phyloP scores from a whole-genome alignment of 179 eudicot genomes.

The Actinidia arguta region DNA sequence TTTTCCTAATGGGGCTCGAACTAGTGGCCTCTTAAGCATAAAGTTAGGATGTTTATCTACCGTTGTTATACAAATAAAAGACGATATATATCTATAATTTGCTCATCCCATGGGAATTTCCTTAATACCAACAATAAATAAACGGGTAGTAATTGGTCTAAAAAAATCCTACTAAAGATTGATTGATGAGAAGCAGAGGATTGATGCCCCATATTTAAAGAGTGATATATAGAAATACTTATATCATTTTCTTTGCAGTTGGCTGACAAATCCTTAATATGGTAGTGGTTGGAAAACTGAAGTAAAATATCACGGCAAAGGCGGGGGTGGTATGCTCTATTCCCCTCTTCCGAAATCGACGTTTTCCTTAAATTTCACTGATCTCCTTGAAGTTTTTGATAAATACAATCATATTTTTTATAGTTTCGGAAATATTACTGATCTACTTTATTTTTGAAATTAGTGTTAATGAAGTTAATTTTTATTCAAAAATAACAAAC shows the following conservation, averaged over 20 bases:
- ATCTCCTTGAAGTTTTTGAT: too few relatives aligned
- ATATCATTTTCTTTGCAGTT: not conserved
- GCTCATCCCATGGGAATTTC: too few relatives aligned
- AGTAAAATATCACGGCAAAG: slow-evolving; percentile 20
- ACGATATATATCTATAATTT: too few relatives aligned
- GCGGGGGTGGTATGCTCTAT: slow-evolving; percentile 7
- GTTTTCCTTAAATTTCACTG: not conserved
- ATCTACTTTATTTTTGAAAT: too few relatives aligned
- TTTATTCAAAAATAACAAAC: too few relatives aligned
- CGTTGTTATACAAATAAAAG: too few relatives aligned
- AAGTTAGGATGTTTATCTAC: not conserved
- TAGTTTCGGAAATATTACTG: too few relatives aligned
- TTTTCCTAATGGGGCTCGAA: too few relatives aligned
- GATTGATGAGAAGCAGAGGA: not conserved
- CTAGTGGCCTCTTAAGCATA: not conserved
- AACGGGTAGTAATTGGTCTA: not conserved
- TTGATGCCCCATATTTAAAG: not conserved
- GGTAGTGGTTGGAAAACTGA: slow-evolving; percentile 16
- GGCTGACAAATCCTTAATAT: slow-evolving; percentile 6
- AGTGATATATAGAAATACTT: not conserved
- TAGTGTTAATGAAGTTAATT: too few relatives aligned
- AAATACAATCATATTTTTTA: too few relatives aligned
- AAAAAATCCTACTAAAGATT: not conserved
- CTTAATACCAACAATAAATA: too few relatives aligned
- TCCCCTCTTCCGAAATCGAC: not conserved